These are phyloP conservation scores for Crithidia expoeki DNA, from an alignment of 208 protist genomes.

Conservation along the genomic window DNA sequence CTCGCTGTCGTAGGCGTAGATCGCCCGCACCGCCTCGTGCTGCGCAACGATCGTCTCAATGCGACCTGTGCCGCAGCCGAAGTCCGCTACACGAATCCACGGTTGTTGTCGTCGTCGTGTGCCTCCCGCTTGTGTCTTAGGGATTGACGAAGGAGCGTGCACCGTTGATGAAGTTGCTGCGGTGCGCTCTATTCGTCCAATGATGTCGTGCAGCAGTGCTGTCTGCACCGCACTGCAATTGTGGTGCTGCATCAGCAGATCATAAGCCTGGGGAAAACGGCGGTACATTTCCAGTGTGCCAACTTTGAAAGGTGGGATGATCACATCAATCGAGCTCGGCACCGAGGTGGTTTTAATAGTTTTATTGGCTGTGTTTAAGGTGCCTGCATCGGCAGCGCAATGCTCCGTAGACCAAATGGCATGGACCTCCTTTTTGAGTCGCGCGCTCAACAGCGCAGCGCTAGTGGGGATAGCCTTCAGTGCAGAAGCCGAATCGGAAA, in stretches of 20 bases:
- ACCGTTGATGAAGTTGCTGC: not conserved
- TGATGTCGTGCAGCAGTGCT: slow-evolving; percentile 48
- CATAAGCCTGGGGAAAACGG: slow-evolving; percentile 77
- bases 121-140: too few relatives aligned
- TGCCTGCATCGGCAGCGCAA: not conserved
- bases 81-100: slow-evolving; percentile 61
- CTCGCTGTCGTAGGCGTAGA: slow-evolving; percentile 84
- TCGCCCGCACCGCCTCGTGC: slow-evolving; percentile 45
- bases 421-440: slow-evolving; percentile 31
- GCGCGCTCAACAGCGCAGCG: slow-evolving; percentile 24
- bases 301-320: slow-evolving; percentile 72
- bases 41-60: slow-evolving; percentile 61
- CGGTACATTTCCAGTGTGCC: slow-evolving; percentile 86
- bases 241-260: slow-evolving; percentile 77
- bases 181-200: slow-evolving; percentile 34
- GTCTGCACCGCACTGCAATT: slow-evolving; percentile 55
- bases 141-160: too few relatives aligned
- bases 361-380: not conserved
- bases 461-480: slow-evolving; percentile 12
- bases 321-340: slow-evolving; percentile 4
- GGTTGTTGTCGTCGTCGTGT: slow-evolving; percentile 6
- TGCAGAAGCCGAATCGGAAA: not conserved
- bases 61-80: slow-evolving; percentile 85
- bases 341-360: not conserved
- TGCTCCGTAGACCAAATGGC: slow-evolving; percentile 29